These are phyloP conservation scores for Grifola frondosa DNA, from an alignment of 1,284 basidiomycete species.

Conservation along the genomic window DNA sequence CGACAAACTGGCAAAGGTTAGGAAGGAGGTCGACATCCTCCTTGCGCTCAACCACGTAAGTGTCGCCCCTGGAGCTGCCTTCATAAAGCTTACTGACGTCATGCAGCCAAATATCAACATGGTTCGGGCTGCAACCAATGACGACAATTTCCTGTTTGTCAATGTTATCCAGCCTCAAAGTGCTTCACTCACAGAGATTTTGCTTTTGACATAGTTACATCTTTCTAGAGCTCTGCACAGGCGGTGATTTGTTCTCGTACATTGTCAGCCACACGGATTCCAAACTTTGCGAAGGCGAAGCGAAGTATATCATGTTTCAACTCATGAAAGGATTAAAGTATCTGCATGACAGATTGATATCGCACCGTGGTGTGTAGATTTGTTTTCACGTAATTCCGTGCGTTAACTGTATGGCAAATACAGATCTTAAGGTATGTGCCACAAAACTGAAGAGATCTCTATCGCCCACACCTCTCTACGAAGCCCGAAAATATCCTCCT, in stretches of 20 bases:
- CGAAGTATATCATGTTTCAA: conserved; percentile 83
- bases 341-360: conserved; percentile 72
- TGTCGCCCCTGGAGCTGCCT: not conserved
- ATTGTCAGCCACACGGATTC: conserved; percentile 59
- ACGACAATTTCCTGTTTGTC: conserved; percentile 59
- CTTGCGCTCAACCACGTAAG: conserved; percentile 69
- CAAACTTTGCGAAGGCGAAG: conserved; percentile 72
- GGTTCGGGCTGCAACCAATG: conserved; percentile 67
- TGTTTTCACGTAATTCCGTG: not conserved
- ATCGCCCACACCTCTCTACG: conserved; percentile 1
- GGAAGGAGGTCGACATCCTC: conserved; percentile 76
- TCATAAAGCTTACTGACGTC: not conserved
- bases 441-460: not conserved
- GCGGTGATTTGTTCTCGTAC: conserved; percentile 79
- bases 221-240: conserved; percentile 75
- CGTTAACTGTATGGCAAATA: not conserved
- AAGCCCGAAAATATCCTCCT: conserved; percentile 88
- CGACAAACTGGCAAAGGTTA: conserved; percentile 57
- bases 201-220: conserved; percentile 51
- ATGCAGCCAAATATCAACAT: conserved; percentile 78
- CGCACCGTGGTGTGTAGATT: conserved; percentile 74
- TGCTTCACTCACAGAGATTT: not conserved
- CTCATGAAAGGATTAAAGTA: conserved; percentile 72
- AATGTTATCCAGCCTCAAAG: not conserved
- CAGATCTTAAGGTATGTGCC: conserved; percentile 68